phyloP scores from a whole-genome alignment of 495 filamentous ascomycete species.

The Penicillium canariense region DNA sequence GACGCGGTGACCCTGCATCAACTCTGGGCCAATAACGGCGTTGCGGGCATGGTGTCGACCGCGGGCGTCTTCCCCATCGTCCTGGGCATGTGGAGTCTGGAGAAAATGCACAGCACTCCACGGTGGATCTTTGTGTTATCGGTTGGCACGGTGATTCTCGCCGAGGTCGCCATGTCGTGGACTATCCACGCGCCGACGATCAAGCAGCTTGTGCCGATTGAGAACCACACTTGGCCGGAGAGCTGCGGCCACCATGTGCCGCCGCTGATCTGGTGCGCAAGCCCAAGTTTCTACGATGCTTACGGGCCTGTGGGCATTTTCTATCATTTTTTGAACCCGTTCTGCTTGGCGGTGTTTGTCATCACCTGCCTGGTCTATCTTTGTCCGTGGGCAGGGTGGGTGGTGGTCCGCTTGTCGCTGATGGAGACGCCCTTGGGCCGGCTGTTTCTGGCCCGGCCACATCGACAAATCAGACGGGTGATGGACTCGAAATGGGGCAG shows the following conservation, averaged over 20 bases:
- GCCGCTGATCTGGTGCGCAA: not conserved
- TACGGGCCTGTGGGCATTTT: not conserved
- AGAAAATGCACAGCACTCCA: not conserved
- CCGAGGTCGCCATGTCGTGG: not conserved
- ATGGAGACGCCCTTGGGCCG: not conserved
- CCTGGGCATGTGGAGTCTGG: not conserved
- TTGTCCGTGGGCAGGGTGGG: not conserved
- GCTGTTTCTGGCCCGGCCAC: not conserved
- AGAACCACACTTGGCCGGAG: not conserved
- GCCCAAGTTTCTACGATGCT: not conserved
- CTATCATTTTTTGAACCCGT: not conserved
- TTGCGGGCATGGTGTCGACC: not conserved
- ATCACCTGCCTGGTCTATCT: not conserved
- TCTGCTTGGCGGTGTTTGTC: not conserved
- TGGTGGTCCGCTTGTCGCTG: not conserved
- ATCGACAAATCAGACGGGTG: not conserved
- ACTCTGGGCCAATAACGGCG: not conserved
- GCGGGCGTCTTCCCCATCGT: not conserved
- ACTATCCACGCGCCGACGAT: not conserved
- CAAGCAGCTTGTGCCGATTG: not conserved
- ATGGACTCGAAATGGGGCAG: not conserved
- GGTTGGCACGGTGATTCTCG: not conserved
- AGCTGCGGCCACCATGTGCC: not conserved
- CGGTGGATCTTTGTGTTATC: not conserved
- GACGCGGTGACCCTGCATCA: not conserved